Conservation (phyloP, 805 yeast genomes). For the Jamesozyma piceae region DNA sequence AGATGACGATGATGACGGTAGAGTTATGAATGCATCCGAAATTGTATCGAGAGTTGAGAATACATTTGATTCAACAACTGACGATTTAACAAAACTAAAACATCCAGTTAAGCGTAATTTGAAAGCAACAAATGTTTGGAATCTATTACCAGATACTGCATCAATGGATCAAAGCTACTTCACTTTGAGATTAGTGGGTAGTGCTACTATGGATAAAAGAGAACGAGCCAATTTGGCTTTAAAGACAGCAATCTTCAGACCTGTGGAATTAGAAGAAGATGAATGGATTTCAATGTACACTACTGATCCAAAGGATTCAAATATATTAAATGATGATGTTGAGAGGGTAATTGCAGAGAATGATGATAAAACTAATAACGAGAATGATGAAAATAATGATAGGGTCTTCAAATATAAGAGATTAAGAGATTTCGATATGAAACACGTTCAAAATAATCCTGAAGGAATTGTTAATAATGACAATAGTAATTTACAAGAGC, state of each 20-base stretch:
- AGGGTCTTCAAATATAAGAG: conserved; percentile 49
- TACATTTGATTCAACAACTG: conserved; percentile 53
- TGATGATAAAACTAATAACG: background rate
- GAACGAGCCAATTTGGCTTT: conserved; percentile 31
- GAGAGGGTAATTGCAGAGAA: conserved; percentile 29
- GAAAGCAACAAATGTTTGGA: conserved; percentile 70
- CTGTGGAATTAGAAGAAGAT: conserved; percentile 56
- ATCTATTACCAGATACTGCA: conserved; percentile 82
- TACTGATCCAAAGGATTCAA: conserved; percentile 37
- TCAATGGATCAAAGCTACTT: conserved; percentile 71
- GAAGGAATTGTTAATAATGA: background rate
- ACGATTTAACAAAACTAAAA: conserved; percentile 36
- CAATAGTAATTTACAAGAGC: conserved; percentile 35
- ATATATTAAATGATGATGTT: conserved; percentile 33
- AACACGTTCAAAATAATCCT: conserved; percentile 30
- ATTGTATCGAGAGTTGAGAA: conserved; percentile 47
- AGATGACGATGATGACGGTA: conserved; percentile 25
- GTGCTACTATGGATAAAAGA: conserved; percentile 36
- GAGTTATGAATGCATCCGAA: conserved; percentile 19
- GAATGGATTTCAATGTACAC: conserved; percentile 72
- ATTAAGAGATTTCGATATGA: conserved; percentile 73
- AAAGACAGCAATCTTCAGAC: conserved; percentile 60
- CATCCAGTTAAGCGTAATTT: conserved; percentile 75
- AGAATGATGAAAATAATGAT: conserved; percentile 40
- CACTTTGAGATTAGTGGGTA: conserved; percentile 51